Evolutionary conservation across 768 basidiomycete genomes (phyloP), one percentile per base, ranked within the genome.

Genomic region (Gloeostereum incarnatum): DNA sequence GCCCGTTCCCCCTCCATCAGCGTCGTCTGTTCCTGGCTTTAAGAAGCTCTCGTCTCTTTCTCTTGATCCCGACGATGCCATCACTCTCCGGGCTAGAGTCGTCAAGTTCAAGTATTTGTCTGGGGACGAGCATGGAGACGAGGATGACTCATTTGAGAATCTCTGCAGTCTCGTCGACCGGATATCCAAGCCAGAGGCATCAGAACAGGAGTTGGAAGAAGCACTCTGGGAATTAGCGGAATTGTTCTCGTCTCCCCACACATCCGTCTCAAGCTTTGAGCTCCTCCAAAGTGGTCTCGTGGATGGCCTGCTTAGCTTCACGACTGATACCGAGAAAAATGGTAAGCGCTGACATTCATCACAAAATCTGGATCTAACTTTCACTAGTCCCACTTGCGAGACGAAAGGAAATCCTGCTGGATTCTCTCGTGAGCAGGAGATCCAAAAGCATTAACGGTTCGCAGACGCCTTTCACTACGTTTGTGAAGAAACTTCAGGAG

Each of bases 401-500:
- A 34, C 78, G 94, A 7, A 81, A 87, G 48, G 81, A 86, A 36
- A 62, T 94, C 16, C 56, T 99, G 29, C 71, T 89, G 38, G 81
- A 88, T 39, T 75, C 84, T 2, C 86, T 99, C 53, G 73, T 75
- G 22, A 61, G 65, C 19, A 70, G 73, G 29, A 65, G 68, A 45
- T 55, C 63, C 19, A 75, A 69, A 47, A 58, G 55, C 6, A 42
- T 70, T 38, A 61, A 43, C 25, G 54, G 57, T 36, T 61, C 51
- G 17, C 79, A 73, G 55, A 78, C 70, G 6, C 77, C 75, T 0
- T 78, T 96, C 29, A 58, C 78, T 2, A 69, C 82, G 7, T 73
- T 99, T 23, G 90, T 98, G 38, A 97, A 94, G 69, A 92, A 94
- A 47, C 59, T 99, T 23, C 96, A 98, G 57, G 96, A 99, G 60